Base-by-base conservation (phyloP, 768 basidiomycete genomes). In the Trametes cinnabarina region DNA sequence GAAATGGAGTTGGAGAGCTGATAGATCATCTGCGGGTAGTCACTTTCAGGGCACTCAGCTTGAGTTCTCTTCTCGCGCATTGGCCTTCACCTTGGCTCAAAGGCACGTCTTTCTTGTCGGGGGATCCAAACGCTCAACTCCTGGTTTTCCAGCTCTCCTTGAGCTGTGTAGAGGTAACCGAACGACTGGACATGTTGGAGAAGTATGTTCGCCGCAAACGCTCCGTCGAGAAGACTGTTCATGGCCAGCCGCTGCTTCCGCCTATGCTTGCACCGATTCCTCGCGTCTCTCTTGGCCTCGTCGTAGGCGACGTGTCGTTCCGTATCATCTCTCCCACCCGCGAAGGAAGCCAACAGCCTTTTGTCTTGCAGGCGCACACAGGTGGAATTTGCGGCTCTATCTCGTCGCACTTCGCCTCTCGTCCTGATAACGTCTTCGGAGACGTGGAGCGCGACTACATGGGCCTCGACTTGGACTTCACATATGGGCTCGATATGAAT, bases 61-160 rank as follows among this genome's bases (percentile, higher is more conserved):
- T 81, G 23, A 70, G 78, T 47, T 67, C 73, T 1, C 69, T 87
- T 22, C 69, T 77, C 20, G 79, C 79, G 3, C 83, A 85, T 67
- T 90, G 86, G 87, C 84, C 86, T 9, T 68, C 78, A 40, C 80
- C 79, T n/a, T 80, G 80, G 74, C 69, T 86, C 28, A 70, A 71
- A 30, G 69, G 77, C 2, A 73, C 79, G 20, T 72, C 78, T 0
- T 82, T 85, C 63, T 67, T 86, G 42, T 60, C 71, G 12, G 82
- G 81, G 22, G 86, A 87, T 64, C 79, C 84, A 9, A 85, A 85
- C 65, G 75, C 79, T 10, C 77, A 88, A 11, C 73, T 85, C 12
- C 46, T 88, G 19, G 79, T 79, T 25, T 64, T 84, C 20, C 41
- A 63, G 7, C 9, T 67, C 3, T 52, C 64, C 2, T 17, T 68